A percentile compares a stretch with the other conserved stretches of the same genome.
phyloP scores from a whole-genome alignment of 2,329 filamentous ascomycete genomes.

The Aspergillus aculeatus region DNA sequence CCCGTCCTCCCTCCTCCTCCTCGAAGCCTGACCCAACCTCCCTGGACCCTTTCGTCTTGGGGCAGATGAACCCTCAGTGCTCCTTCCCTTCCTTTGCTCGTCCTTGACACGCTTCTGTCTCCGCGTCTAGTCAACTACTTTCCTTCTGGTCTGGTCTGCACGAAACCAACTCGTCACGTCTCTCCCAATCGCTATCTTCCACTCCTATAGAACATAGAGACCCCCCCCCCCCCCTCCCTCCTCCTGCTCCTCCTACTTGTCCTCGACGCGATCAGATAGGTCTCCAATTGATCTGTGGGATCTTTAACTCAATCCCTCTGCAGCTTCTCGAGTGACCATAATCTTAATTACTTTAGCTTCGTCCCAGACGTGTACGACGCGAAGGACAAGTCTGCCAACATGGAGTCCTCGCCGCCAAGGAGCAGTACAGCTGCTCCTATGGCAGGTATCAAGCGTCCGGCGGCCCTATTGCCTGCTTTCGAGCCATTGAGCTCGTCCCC shows the following conservation, averaged over 20 bases:
- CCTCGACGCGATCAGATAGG: slow-evolving; percentile 21
- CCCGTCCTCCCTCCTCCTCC: background rate
- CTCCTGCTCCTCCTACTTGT: slow-evolving; percentile 6
- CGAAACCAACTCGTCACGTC: slow-evolving; percentile 6
- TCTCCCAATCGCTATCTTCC: background rate
- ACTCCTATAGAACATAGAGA: slow-evolving; percentile 11
- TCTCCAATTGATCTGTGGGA: slow-evolving; percentile 19
- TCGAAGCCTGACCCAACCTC: slow-evolving; percentile 18
- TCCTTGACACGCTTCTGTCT: slow-evolving; percentile 17
- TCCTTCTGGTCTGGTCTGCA: slow-evolving; percentile 17
- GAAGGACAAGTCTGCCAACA: slow-evolving; percentile 19
- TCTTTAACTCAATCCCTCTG: slow-evolving; percentile 10
- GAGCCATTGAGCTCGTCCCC: slow-evolving; percentile 51
- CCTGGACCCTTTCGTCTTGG: slow-evolving; percentile 18
- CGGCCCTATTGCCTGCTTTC: slow-evolving; percentile 50
- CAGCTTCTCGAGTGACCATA: slow-evolving; percentile 2
- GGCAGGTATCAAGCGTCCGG: slow-evolving; percentile 48
- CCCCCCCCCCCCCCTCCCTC: slow-evolving; percentile 5
- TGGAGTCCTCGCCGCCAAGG: slow-evolving; percentile 44
- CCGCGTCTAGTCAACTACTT: slow-evolving; percentile 17
- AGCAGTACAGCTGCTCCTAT: slow-evolving; percentile 33
- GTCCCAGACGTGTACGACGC: slow-evolving; percentile 4
- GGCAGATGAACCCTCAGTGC: slow-evolving; percentile 15
- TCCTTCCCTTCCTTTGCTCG: slow-evolving; percentile 18
- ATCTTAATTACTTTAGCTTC: slow-evolving; percentile 1